Evolutionary conservation across 306 rosid genomes (phyloP).

Genomic region (Vigna unguiculata): DNA sequence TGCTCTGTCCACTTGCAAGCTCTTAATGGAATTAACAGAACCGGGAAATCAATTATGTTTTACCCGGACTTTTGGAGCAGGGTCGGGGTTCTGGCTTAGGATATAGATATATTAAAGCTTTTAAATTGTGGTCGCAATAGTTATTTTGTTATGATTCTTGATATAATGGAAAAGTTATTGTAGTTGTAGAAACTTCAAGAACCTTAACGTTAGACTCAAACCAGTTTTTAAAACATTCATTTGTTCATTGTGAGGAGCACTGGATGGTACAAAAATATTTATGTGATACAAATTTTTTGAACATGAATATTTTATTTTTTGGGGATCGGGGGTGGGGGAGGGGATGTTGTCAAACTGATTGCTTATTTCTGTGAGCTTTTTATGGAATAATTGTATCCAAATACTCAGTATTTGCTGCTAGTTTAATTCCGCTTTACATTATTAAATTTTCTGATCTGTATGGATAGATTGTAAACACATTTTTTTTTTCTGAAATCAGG

Average conservation of each 20-base stretch:
- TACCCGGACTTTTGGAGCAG: neutral
- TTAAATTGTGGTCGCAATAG: neutral
- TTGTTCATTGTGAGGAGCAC: constrained; percentile 1
- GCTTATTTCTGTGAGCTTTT: neutral
- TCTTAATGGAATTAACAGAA: constrained; percentile 6
- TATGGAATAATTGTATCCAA: neutral
- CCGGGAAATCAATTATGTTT: constrained; percentile 5
- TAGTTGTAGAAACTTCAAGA: neutral
- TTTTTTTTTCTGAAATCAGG: constrained; percentile 56
- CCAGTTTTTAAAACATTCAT: neutral
- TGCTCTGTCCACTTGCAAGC: neutral
- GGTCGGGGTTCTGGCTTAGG: neutral
- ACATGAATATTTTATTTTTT: neutral
- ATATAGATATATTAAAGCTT: neutral
- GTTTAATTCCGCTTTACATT: neutral
- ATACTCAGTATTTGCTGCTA: constrained; percentile 8
- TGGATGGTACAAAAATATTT: neutral
- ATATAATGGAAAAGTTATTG: neutral
- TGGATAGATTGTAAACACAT: constrained; percentile 11
- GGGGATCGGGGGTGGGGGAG: neutral
- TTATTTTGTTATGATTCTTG: neutral
- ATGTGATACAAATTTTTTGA: constrained; percentile 5
- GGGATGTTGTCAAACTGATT: neutral
- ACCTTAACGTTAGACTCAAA: neutral
- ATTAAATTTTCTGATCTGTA: neutral